Base-by-base conservation (phyloP, 78 protist genomes). In the Protostelium mycophagum region DNA sequence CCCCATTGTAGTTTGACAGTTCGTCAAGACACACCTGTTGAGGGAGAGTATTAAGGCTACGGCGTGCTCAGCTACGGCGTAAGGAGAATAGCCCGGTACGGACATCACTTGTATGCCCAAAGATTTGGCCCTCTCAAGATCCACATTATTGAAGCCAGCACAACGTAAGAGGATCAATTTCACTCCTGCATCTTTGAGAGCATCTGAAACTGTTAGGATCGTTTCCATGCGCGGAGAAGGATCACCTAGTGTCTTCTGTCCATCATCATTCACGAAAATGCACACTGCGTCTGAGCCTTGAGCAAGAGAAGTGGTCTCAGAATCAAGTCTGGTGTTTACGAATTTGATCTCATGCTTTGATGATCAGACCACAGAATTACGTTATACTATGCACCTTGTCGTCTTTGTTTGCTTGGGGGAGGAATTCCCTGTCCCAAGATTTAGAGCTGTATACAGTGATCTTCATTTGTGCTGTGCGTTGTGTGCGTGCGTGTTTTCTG, bases 51-150 rank as follows among this genome's bases (percentile, higher is more conserved):
- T 36, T 34, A 97, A 83, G 25, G 95, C 38, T 0, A 92, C 83
- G 35, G 98, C 97, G 88, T 91, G 96, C 90, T 97, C 98, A 0
- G 98, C 97, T 0, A 96, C 97, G 28, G 98, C 94, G 38, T 91
- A 37, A 34, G 98, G 98, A 38, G 97, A 94, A 88, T 97, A 97
- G 0, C 91, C 93, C 23, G 98, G 98, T 0, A 97, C 98, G 34
- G 96, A 89, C 34, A 88, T 38, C 37, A 96, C 97, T 23, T 88
- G 34, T 29, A 96, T 89, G 28, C 96, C 96, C 28, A 86, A 63
- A 28, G 38, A 63, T n/a, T 84, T 87, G 0, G 97, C 97, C 0
- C 89, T 85, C 37, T 63, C 88, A 5, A 95, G 83, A 87, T 96
- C 97, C 31, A 97, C 96, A 25, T 86, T 51, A 90, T 97, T 91